Evolutionary conservation across 1,139 yeast species (phyloP).

Genomic region (Entelexis sorbosivorans): DNA sequence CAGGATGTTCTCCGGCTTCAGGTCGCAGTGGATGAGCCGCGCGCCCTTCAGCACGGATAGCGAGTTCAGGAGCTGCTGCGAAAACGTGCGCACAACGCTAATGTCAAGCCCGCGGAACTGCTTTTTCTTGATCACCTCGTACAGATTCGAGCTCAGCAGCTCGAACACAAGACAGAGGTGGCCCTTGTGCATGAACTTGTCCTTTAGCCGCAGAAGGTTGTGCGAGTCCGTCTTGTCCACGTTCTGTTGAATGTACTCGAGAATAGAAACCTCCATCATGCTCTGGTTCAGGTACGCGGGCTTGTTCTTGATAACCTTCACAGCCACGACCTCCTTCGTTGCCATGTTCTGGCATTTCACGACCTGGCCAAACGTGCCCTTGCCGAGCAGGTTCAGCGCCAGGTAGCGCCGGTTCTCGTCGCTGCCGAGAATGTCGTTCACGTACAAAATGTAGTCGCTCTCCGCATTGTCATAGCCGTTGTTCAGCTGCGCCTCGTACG

Average conservation of each 20-base stretch:
- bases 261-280: slow-evolving; percentile 74
- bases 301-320: slow-evolving; percentile 84
- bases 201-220: slow-evolving; percentile 66
- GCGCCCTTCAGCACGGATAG: slow-evolving; percentile 69
- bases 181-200: slow-evolving; percentile 83
- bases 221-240: slow-evolving; percentile 60
- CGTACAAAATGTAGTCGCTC: slow-evolving; percentile 83
- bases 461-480: slow-evolving; percentile 83
- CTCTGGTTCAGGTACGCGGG: slow-evolving; percentile 90
- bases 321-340: slow-evolving; percentile 85
- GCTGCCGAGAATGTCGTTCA: slow-evolving; percentile 81
- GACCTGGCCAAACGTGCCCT: slow-evolving; percentile 97
- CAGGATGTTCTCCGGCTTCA: slow-evolving; percentile 88
- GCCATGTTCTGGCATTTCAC: slow-evolving; percentile 89
- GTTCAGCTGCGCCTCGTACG: slow-evolving; percentile 70
- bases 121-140: slow-evolving; percentile 84
- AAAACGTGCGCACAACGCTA: slow-evolving; percentile 63
- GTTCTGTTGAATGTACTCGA: slow-evolving; percentile 68
- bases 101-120: slow-evolving; percentile 85
- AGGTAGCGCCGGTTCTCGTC: slow-evolving; percentile 77
- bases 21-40: slow-evolving; percentile 86
- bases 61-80: slow-evolving; percentile 73
- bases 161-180: slow-evolving; percentile 92
- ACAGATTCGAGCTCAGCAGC: slow-evolving; percentile 72
- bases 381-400: slow-evolving; percentile 83